Evolutionary conservation across 352 stramenopile species (phyloP).

Genomic region (Globisporangium canariense): DNA sequence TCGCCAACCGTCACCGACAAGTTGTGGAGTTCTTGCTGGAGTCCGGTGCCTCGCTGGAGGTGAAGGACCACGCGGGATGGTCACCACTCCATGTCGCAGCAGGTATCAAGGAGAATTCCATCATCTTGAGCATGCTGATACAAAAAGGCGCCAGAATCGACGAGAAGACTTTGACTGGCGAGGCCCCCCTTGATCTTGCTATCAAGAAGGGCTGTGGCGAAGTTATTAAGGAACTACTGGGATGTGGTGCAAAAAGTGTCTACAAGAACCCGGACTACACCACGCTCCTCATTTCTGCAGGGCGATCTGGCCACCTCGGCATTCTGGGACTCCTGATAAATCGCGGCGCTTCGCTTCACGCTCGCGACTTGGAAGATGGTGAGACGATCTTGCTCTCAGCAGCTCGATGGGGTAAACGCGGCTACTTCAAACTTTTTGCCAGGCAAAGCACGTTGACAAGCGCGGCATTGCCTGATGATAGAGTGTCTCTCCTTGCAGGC

Average conservation of each 20-base stretch:
- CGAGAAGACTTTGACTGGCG: not conserved
- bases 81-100: constrained; percentile 3
- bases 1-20: not conserved
- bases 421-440: not conserved
- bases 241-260: too few relatives aligned
- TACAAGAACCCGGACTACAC: not conserved
- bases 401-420: not conserved
- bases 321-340: not conserved
- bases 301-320: not conserved
- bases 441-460: not conserved
- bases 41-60: not conserved
- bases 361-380: not conserved
- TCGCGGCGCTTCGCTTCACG: not conserved
- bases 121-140: not conserved
- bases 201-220: constrained; percentile 5
- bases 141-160: not conserved
- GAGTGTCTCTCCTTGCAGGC: not conserved
- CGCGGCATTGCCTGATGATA: not conserved
- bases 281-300: not conserved
- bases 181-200: constrained; percentile 4
- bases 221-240: not conserved
- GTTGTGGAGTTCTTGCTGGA: not conserved
- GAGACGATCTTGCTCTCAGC: constrained; percentile 3
- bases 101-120: not conserved
- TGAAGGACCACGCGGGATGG: constrained; percentile 4